phyloP scores from a whole-genome alignment of 2,329 filamentous ascomycete species.

The Beauveria brongniartii region DNA sequence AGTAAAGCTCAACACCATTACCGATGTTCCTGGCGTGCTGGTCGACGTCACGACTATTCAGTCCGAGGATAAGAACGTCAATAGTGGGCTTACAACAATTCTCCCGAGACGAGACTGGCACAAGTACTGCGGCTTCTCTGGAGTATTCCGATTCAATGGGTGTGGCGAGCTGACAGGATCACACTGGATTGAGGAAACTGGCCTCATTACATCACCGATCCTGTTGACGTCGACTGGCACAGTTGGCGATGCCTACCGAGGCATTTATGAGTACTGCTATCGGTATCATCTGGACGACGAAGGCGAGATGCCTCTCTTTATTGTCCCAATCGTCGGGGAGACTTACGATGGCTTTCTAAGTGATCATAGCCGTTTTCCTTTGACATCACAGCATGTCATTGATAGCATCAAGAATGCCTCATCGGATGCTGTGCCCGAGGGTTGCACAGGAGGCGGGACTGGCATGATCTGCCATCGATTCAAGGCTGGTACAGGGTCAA shows the following conservation, averaged over 20 bases:
- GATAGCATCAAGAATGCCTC: conserved; percentile 43
- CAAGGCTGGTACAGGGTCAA: conserved; percentile 59
- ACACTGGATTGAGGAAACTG: conserved; percentile 55
- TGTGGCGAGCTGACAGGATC: conserved; percentile 54
- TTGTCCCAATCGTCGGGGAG: conserved; percentile 52
- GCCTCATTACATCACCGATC: conserved; percentile 50
- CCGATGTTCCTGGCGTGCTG: conserved; percentile 41
- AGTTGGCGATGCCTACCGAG: conserved; percentile 50
- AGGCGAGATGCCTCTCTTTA: conserved; percentile 41
- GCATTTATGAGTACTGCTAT: conserved; percentile 48
- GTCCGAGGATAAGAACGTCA: conserved; percentile 26
- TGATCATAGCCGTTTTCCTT: conserved; percentile 45
- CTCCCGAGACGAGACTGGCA: conserved; percentile 38
- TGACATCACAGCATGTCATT: conserved; percentile 46
- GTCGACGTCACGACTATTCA: conserved; percentile 38
- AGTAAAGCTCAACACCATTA: conserved; percentile 41
- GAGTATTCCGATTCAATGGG: conserved; percentile 56
- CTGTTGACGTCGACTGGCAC: conserved; percentile 51
- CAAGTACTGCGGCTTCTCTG: conserved; percentile 36
- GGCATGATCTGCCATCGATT: conserved; percentile 60
- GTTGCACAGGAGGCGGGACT: conserved; percentile 58
- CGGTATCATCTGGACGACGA: conserved; percentile 34
- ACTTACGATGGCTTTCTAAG: conserved; percentile 57
- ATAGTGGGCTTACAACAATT: conserved; percentile 43
- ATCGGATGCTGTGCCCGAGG: conserved; percentile 47